Evolutionary conservation across 768 basidiomycete species (phyloP).

Genomic region (Termitomyces sp.): DNA sequence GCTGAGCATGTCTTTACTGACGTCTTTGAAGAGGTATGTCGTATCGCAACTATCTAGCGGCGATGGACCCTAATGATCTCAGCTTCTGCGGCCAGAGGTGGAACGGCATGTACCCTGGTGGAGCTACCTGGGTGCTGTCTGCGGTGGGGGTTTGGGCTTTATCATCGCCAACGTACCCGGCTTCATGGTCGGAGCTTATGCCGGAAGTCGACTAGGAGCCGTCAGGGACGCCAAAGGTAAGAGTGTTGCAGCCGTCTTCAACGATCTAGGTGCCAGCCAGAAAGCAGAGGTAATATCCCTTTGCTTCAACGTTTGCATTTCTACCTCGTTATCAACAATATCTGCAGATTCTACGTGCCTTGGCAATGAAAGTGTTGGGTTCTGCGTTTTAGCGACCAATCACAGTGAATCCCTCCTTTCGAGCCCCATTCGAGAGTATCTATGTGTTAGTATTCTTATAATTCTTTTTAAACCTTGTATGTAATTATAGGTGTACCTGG

Average conservation of each 20-base stretch:
- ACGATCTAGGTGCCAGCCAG: slow-evolving; percentile 68
- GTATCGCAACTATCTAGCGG: neutral
- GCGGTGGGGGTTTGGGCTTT: slow-evolving; percentile 66
- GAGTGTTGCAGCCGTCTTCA: slow-evolving; percentile 87
- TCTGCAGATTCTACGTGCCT: slow-evolving; percentile 69
- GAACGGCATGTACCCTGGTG: slow-evolving; percentile 70
- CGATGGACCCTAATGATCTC: neutral
- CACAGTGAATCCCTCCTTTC: neutral
- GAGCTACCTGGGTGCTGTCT: slow-evolving; percentile 71
- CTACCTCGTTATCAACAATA: neutral
- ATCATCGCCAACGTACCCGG: slow-evolving; percentile 82
- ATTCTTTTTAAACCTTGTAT: too few relatives aligned
- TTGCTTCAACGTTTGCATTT: neutral
- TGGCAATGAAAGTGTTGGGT: slow-evolving; percentile 83
- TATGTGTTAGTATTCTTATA: too few relatives aligned
- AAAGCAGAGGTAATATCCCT: slow-evolving; percentile 74
- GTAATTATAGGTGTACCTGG: too few relatives aligned
- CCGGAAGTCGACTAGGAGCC: slow-evolving; percentile 89
- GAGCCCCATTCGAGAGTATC: too few relatives aligned
- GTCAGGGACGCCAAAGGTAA: slow-evolving; percentile 93
- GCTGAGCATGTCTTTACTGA: slow-evolving; percentile 83
- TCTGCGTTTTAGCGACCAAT: slow-evolving; percentile 40
- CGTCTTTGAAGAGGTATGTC: slow-evolving; percentile 84
- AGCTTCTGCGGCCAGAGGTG: slow-evolving; percentile 83
- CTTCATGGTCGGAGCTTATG: slow-evolving; percentile 79